Evolutionary conservation across 2,329 filamentous ascomycete species (phyloP).

Genomic region (Fusarium algeriense): DNA sequence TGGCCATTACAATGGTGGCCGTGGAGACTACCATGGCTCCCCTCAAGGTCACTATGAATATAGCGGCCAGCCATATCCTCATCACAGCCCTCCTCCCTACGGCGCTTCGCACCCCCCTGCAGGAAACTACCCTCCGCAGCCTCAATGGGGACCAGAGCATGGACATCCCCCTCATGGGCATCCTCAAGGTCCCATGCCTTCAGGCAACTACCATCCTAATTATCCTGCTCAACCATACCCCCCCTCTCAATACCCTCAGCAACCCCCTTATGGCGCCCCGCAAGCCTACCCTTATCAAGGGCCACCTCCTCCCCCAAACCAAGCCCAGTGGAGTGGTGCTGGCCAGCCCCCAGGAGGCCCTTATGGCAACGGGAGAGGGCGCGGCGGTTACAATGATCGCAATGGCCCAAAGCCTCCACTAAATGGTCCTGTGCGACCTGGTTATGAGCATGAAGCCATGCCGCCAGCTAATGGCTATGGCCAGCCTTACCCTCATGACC

Average conservation of each 20-base stretch:
- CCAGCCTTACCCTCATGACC: constrained; percentile 57
- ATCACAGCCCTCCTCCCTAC: constrained; percentile 49
- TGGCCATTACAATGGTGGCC: constrained; percentile 54
- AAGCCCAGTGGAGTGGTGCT: constrained; percentile 53
- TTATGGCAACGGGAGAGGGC: constrained; percentile 56
- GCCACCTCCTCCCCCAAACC: constrained; percentile 52
- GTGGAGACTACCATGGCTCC: constrained; percentile 57
- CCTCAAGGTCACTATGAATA: constrained; percentile 60
- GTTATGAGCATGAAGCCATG: constrained; percentile 52
- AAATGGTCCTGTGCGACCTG: constrained; percentile 51
- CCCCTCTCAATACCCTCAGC: constrained; percentile 58
- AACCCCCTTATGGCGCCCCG: constrained; percentile 58
- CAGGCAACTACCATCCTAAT: constrained; percentile 69
- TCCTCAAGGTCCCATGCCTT: constrained; percentile 61
- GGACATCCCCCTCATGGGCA: constrained; percentile 59
- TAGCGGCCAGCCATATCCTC: constrained; percentile 54
- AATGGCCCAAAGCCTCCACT: constrained; percentile 53
- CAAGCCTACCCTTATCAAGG: constrained; percentile 56
- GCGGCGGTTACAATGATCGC: constrained; percentile 62
- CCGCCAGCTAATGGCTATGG: constrained; percentile 54
- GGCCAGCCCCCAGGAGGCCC: constrained; percentile 51
- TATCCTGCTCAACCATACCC: constrained; percentile 68
- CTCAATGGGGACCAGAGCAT: constrained; percentile 59
- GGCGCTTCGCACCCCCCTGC: constrained; percentile 53
- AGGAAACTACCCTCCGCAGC: constrained; percentile 54